These are phyloP conservation scores for Pythium guiyangense DNA, from an alignment of 352 stramenopile species.

Conservation along the genomic window DNA sequence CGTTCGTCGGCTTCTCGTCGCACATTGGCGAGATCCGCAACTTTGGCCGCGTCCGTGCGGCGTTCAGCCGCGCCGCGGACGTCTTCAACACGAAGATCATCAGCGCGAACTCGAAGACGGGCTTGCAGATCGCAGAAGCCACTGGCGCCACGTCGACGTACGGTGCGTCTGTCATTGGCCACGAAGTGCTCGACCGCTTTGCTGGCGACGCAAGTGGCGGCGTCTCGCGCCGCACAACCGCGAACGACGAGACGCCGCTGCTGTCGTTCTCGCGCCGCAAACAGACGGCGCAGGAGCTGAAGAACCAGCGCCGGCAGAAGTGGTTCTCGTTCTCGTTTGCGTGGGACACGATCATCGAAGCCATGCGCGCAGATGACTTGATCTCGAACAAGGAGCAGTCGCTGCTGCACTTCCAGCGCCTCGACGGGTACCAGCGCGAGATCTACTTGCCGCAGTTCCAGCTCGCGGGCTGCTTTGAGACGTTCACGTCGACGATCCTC, in stretches of 20 bases:
- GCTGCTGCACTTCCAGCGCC: slow-evolving; percentile 95
- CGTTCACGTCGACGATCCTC: slow-evolving; percentile 72
- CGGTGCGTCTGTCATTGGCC: slow-evolving; percentile 35
- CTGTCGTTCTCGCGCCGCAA: slow-evolving; percentile 85
- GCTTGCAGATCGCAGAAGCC: slow-evolving; percentile 40
- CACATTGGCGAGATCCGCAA: slow-evolving; percentile 96
- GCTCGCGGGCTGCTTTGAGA: slow-evolving; percentile 95
- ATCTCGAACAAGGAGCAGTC: slow-evolving; percentile 86
- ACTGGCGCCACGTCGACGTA: slow-evolving; percentile 30
- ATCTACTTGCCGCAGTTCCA: slow-evolving; percentile 99
- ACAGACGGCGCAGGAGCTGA: slow-evolving; percentile 70
- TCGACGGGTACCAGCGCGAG: slow-evolving; percentile 94
- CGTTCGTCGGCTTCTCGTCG: slow-evolving; percentile 95
- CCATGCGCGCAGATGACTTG: slow-evolving; percentile 91
- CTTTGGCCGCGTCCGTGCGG: slow-evolving; percentile 78
- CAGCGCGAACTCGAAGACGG: slow-evolving; percentile 67
- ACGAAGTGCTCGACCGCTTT: slow-evolving; percentile 58
- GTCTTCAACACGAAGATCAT: slow-evolving; percentile 88
- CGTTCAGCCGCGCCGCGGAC: slow-evolving; percentile 85
- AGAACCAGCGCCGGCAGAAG: slow-evolving; percentile 94
- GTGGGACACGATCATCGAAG: slow-evolving; percentile 97
- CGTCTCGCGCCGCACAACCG: not conserved
- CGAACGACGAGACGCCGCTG: slow-evolving; percentile 64
- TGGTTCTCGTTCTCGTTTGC: slow-evolving; percentile 98
- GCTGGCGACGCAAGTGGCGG: slow-evolving; percentile 25